These are phyloP conservation scores for Tulasnella sp. DNA, from an alignment of 768 basidiomycete species.

Conservation along the genomic window DNA sequence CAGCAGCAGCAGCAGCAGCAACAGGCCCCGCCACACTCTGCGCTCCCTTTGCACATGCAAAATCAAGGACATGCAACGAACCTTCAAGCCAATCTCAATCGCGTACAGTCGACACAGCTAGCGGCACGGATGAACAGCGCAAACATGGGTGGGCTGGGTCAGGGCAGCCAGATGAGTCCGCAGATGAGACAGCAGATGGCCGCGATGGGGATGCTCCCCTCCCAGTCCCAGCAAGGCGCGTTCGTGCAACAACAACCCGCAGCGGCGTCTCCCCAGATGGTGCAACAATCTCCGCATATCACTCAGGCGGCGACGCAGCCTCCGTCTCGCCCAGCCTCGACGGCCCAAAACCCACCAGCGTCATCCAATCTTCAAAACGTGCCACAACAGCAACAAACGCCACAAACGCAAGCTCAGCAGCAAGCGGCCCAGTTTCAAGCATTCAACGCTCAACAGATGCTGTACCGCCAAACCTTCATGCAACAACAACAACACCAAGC, in stretches of 20 bases:
- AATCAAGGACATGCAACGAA: neutral
- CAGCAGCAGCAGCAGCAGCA: conserved; percentile 18
- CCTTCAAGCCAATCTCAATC: neutral
- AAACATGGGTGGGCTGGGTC: neutral
- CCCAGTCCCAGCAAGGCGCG: neutral
- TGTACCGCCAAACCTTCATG: conserved; percentile 15
- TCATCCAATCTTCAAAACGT: too few relatives aligned
- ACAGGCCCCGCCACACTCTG: too few relatives aligned
- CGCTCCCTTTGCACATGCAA: too few relatives aligned
- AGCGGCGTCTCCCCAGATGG: conserved; percentile 5
- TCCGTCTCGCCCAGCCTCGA: conserved; percentile 5
- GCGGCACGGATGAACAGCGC: neutral
- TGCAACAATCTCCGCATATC: conserved; percentile 1
- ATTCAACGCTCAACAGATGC: conserved; percentile 19
- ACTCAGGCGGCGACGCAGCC: neutral
- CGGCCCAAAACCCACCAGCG: neutral
- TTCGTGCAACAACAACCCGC: neutral
- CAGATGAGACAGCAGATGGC: conserved; percentile 2
- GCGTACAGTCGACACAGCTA: neutral
- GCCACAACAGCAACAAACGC: conserved; percentile 5
- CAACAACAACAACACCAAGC: conserved; percentile 16
- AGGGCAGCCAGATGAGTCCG: neutral
- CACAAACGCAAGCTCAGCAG: conserved; percentile 12
- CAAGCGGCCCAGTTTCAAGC: conserved; percentile 17
- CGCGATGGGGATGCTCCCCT: conserved; percentile 3